A percentile compares a stretch with the other conserved stretches of the same genome.
phyloP scores from a whole-genome alignment of 2,329 filamentous ascomycete species.

The Colletotrichum spaethianum region DNA sequence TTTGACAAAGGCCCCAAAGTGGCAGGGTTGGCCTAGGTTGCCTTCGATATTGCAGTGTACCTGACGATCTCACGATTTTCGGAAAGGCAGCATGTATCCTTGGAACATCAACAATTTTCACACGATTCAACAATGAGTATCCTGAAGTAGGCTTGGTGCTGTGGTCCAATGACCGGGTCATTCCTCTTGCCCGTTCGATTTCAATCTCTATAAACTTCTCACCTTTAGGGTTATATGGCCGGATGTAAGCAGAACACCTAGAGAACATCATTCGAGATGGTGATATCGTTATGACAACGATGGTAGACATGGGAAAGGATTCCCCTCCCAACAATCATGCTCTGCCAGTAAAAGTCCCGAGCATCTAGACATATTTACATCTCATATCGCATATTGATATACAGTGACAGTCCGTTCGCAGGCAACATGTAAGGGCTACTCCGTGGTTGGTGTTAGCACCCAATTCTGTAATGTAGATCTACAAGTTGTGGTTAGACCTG shows the following conservation, averaged over 20 bases:
- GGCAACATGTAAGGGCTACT: neutral
- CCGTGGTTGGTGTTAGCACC: neutral
- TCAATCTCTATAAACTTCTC: neutral
- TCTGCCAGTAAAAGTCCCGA: too few relatives aligned
- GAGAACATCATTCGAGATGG: neutral
- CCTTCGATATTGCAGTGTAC: slow-evolving; percentile 8
- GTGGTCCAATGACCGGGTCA: too few relatives aligned
- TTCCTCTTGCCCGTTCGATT: neutral
- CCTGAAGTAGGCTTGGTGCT: neutral
- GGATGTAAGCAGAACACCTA: neutral
- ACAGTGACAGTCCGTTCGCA: neutral
- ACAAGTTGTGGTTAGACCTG: neutral
- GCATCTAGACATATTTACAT: too few relatives aligned
- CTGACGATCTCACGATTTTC: neutral
- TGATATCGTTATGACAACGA: neutral
- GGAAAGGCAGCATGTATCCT: neutral
- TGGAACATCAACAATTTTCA: too few relatives aligned
- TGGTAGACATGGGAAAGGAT: too few relatives aligned
- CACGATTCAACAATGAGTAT: neutral
- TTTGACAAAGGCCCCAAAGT: neutral
- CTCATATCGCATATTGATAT: neutral
- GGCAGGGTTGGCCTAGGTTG: neutral
- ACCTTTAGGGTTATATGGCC: too few relatives aligned
- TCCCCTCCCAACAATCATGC: too few relatives aligned
- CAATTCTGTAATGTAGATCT: neutral